phyloP scores from a whole-genome alignment of 2,329 filamentous ascomycete genomes.

The Boeremia lycopersici region DNA sequence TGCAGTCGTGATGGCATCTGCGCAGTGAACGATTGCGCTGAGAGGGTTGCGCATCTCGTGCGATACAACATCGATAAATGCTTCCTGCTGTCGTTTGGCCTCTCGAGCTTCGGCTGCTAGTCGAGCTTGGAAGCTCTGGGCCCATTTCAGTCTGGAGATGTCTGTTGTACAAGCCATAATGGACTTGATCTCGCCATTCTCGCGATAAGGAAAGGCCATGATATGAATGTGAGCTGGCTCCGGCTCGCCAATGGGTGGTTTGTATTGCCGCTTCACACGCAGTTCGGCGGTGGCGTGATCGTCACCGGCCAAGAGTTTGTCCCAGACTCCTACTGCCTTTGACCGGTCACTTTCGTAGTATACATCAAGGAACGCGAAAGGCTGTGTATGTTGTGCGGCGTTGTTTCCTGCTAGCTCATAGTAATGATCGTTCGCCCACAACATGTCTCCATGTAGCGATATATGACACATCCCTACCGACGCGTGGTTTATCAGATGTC shows the following conservation, averaged over 20 bases:
- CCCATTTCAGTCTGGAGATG: slow-evolving; percentile 48
- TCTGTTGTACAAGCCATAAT: slow-evolving; percentile 50
- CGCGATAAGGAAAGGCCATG: slow-evolving; percentile 44
- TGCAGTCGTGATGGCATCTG: slow-evolving; percentile 50
- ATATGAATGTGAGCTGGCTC: slow-evolving; percentile 41
- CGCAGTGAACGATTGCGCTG: slow-evolving; percentile 52
- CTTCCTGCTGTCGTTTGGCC: slow-evolving; percentile 48
- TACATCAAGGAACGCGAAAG: slow-evolving; percentile 33
- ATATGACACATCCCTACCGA: slow-evolving; percentile 44
- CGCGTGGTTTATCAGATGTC: slow-evolving; percentile 44
- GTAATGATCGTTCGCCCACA: slow-evolving; percentile 46
- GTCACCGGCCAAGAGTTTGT: slow-evolving; percentile 28
- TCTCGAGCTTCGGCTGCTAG: slow-evolving; percentile 47
- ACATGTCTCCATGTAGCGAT: slow-evolving; percentile 35
- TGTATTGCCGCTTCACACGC: slow-evolving; percentile 40
- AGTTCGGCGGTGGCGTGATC: slow-evolving; percentile 38
- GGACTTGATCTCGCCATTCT: slow-evolving; percentile 36
- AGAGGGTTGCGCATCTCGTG: slow-evolving; percentile 56
- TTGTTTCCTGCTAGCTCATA: slow-evolving; percentile 35
- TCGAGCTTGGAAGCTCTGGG: slow-evolving; percentile 46
- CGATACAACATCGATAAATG: slow-evolving; percentile 48
- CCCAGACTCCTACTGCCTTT: slow-evolving; percentile 35
- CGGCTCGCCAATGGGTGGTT: slow-evolving; percentile 36
- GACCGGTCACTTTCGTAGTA: slow-evolving; percentile 36
- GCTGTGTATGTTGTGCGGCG: slow-evolving; percentile 21